Base-by-base conservation (phyloP, 2,329 filamentous ascomycete genomes). In the Nemania sp. region DNA sequence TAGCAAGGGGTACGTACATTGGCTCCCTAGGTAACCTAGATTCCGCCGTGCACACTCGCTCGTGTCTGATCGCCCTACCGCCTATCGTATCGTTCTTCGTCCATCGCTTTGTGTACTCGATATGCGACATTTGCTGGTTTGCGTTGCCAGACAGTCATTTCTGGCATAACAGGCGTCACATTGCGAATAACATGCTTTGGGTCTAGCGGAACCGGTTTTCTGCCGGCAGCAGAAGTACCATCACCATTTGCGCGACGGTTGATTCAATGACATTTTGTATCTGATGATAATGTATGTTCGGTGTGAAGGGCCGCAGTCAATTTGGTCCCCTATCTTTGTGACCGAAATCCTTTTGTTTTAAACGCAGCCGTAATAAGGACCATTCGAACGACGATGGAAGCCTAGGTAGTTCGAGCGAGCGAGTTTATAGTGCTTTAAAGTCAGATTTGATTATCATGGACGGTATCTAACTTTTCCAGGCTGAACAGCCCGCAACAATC, bases 1-100 rank as follows among this genome's bases (percentile, higher is more conserved):
- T 69, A 94, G 89, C 80, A 92, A 93, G 90, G 92, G 93, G 94
- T 99, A 99, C 83, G 94, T 99, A 77, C 84, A 86, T 77, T 88
- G 88, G 88, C 91, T 97, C 82, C 93, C 93, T 65, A 90, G 85
- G 79, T 97, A 92, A 83, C 69, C 61, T 66, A 64, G 30, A 61
- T 69, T 69, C 70, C 68, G 33, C 54, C 48, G 43, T 61, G 43
- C 54, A 64, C 64, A 62, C 65, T 66, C 62, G 65, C 64, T 66
- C 60, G 65, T 60, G 52, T 60, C 61, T 19, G 42, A 53, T 45
- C 54, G 45, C 34, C 36, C 22, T 37, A 9, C 17, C 11, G 12
- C 14, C 41, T 20, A 28, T 41, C 28, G 19, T 36, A 52, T 45
- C 46, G 28, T 42, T 7, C 11, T 23, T 52, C 42, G 39, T 52